Evolutionary conservation across 768 basidiomycete species (phyloP).

Genomic region (Leccinellum luteum): DNA sequence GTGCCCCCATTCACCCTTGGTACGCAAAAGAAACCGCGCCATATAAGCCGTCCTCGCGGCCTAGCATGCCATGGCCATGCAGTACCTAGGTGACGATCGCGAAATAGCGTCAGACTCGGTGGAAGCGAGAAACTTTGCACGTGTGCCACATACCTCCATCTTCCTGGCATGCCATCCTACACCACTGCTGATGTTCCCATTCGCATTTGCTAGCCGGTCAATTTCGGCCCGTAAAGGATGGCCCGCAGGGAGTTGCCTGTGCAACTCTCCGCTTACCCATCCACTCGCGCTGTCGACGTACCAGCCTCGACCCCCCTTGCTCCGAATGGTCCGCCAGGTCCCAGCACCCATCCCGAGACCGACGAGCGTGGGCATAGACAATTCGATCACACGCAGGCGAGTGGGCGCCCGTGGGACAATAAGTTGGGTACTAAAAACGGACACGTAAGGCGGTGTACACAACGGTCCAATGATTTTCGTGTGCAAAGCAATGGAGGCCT

Average conservation of each 20-base stretch:
- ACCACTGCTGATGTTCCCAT: slow-evolving; percentile 87
- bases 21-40: slow-evolving; percentile 95
- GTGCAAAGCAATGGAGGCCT: slow-evolving; percentile 76
- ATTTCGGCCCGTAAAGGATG: slow-evolving; percentile 75
- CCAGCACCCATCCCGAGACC: slow-evolving; percentile 77
- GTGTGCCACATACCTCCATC: slow-evolving; percentile 78
- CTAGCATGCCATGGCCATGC: slow-evolving; percentile 87
- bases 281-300: slow-evolving; percentile 87
- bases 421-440: slow-evolving; percentile 43
- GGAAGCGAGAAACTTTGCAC: background rate
- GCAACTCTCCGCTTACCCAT: slow-evolving; percentile 61
- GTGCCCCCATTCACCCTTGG: slow-evolving; percentile 56
- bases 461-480: slow-evolving; percentile 74
- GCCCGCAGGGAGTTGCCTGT: slow-evolving; percentile 52
- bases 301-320: slow-evolving; percentile 94
- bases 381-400: slow-evolving; percentile 81
- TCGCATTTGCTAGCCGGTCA: slow-evolving; percentile 69
- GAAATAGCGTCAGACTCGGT: background rate
- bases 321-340: slow-evolving; percentile 85
- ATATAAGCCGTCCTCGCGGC: slow-evolving; percentile 90
- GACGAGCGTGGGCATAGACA: slow-evolving; percentile 67
- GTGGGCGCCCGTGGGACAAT: slow-evolving; percentile 49
- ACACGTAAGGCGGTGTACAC: slow-evolving; percentile 74
- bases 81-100: slow-evolving; percentile 52
- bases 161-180: slow-evolving; percentile 96